A percentile compares a stretch with the other conserved stretches of the same genome.
These are phyloP conservation scores for Chrysochromulina tobinii DNA, from an alignment of 78 protist species.

Conservation along the genomic window DNA sequence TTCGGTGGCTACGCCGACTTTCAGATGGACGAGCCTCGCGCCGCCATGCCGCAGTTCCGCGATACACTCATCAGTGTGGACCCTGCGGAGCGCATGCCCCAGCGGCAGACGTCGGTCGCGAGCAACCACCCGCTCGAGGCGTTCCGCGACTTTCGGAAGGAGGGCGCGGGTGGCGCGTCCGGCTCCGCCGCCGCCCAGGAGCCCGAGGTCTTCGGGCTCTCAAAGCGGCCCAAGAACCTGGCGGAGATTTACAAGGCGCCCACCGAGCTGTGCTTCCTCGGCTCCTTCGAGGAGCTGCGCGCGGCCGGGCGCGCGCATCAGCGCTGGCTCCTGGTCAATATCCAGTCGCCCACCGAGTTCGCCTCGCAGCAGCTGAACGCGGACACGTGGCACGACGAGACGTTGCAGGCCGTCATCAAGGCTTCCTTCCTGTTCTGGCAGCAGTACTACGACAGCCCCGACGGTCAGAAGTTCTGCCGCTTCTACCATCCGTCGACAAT, in stretches of 20 bases:
- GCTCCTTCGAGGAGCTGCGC: neutral
- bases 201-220: neutral
- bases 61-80: neutral
- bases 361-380: conserved; percentile 18
- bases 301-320: neutral
- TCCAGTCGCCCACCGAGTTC: conserved; percentile 27
- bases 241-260: neutral
- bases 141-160: neutral
- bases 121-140: neutral
- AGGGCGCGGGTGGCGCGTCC: neutral
- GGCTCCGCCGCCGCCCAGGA: neutral
- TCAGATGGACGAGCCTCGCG: neutral
- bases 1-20: neutral
- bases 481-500: neutral
- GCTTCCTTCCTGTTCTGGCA: conserved; percentile 9
- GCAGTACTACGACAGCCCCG: neutral
- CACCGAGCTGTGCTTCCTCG: neutral
- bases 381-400: conserved; percentile 23
- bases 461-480: neutral
- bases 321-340: conserved; percentile 14
- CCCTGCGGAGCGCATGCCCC: neutral
- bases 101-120: neutral
- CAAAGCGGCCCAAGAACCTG: neutral
- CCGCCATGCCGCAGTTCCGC: neutral
- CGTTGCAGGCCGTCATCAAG: neutral